These are phyloP conservation scores for Phlyctochytrium bullatum DNA, from an alignment of 192 early-diverging fungal genomes.

Conservation along the genomic window DNA sequence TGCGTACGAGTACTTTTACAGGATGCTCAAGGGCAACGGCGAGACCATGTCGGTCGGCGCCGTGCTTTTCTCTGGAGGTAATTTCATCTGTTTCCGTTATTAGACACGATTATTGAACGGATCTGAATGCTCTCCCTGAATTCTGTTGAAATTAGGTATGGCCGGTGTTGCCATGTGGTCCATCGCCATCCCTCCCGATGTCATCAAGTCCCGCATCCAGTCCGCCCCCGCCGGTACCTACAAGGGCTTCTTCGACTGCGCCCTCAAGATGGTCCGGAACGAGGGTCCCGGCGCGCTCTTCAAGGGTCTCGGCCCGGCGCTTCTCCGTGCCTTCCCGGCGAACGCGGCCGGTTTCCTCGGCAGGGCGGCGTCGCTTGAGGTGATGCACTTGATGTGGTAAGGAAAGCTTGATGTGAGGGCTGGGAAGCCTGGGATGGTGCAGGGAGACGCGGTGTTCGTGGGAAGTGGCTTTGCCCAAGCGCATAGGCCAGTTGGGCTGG, in stretches of 20 bases:
- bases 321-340: slow-evolving; percentile 80
- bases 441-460: too few species aligned
- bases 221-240: slow-evolving; percentile 86
- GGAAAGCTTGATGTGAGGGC: too few species aligned
- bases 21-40: slow-evolving; percentile 63
- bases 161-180: slow-evolving; percentile 99
- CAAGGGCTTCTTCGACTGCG: slow-evolving; percentile 63
- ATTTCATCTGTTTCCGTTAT: slow-evolving; percentile 13
- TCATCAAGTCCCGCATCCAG: slow-evolving; percentile 87
- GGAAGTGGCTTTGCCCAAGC: too few species aligned
- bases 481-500: too few species aligned
- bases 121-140: slow-evolving; percentile 5
- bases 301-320: slow-evolving; percentile 86
- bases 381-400: slow-evolving; percentile 52
- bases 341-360: slow-evolving; percentile 58
- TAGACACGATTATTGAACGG: slow-evolving; percentile 8
- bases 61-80: slow-evolving; percentile 90
- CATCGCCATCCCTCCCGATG: slow-evolving; percentile 89
- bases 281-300: slow-evolving; percentile 78
- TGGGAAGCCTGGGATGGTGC: too few species aligned
- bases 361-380: slow-evolving; percentile 42
- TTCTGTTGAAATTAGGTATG: slow-evolving; percentile 62
- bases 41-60: slow-evolving; percentile 67
- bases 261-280: slow-evolving; percentile 71
- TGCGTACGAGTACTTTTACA: slow-evolving; percentile 75